Base-by-base conservation (phyloP, 441 rosid genomes). In the Euphorbia schlechtendalii region DNA sequence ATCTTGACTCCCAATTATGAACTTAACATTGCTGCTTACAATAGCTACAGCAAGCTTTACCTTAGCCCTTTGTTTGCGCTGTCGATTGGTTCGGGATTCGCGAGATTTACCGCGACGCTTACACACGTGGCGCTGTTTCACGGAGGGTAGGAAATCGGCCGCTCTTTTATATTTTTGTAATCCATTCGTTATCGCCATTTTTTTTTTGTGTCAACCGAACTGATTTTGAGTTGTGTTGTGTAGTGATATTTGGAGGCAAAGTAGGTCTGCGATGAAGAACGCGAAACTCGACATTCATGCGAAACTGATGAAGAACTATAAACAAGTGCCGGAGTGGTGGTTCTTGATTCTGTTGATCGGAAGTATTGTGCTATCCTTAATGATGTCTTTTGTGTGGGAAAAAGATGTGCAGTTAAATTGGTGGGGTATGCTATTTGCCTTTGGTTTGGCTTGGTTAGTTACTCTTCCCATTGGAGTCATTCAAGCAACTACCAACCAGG, bases 401-500 rank as follows among this genome's bases (percentile, higher is more conserved):
- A 76, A 81, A 0, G 83, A 82, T 13, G 90, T 94, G 69, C 99
- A 91, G 75, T 81, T 94, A 60, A 90, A 81, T n/a, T 91, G 92
- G 94, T 94, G 98, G 99, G 99, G 95, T 28, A 85, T 94, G 92
- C 74, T 94, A 72, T 86, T 94, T 69, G 98, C 98, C 53, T 91
- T 91, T 68, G 82, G 55, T 40, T 65, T 91, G 80, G 99, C 98
- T 55, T 94, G 84, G 76, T 15, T 94, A 27, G 98, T 94, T 61
- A 94, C 99, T 11, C 92, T 94, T 66, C 99, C 99, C 8, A 89
- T 94, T 12, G 99, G 99, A n/a, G 94, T 94, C 76, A 94, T 94
- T 81, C 99, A 94, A 78, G 99, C 99, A 59, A 94, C 99, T 41
- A 94, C 98, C 18, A 94, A 94, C 77, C 99, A 94, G 92, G 99